Percentiles rank a stretch among this genome's conserved stretches.
phyloP scores from a whole-genome alignment of 805 yeast genomes.

The Metschnikowia orientalis region DNA sequence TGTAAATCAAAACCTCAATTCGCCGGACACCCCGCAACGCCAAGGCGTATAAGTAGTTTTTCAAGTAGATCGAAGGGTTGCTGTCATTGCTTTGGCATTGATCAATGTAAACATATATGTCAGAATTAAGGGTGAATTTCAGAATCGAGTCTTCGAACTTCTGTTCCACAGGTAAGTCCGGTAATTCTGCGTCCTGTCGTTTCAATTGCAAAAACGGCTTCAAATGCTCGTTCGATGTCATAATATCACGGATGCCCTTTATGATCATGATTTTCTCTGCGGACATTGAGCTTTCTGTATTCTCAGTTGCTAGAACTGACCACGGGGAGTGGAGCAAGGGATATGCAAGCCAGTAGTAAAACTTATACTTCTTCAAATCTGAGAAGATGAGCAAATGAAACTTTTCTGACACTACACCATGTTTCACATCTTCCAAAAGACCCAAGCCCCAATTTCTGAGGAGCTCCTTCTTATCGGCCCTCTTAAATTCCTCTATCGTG shows the following conservation, averaged over 20 bases:
- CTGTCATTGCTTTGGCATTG: slow-evolving; percentile 23
- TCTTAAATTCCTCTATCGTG: slow-evolving; percentile 81
- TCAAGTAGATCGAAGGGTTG: slow-evolving; percentile 49
- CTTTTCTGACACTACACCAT: slow-evolving; percentile 30
- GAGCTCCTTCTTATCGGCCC: slow-evolving; percentile 56
- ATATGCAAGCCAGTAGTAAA: slow-evolving; percentile 84
- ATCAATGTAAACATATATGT: slow-evolving; percentile 30
- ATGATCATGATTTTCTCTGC: background rate
- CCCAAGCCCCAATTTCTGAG: slow-evolving; percentile 39
- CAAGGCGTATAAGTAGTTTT: slow-evolving; percentile 53
- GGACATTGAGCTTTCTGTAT: slow-evolving; percentile 1
- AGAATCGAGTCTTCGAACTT: background rate
- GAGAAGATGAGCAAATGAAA: slow-evolving; percentile 59
- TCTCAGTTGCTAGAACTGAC: slow-evolving; percentile 21
- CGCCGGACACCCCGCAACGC: slow-evolving; percentile 23
- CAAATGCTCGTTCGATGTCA: slow-evolving; percentile 1
- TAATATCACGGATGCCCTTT: no score
- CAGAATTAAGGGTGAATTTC: slow-evolving; percentile 1
- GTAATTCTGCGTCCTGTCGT: no score
- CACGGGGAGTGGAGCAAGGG: slow-evolving; percentile 62
- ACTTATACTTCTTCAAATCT: slow-evolving; percentile 84
- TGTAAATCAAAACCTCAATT: slow-evolving; percentile 24
- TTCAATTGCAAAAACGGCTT: slow-evolving; percentile 3
- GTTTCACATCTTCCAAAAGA: slow-evolving; percentile 12
- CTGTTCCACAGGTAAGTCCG: slow-evolving; percentile 1